Base-by-base conservation (phyloP, 2,329 filamentous ascomycete species). In the Dactylella cylindrospora region DNA sequence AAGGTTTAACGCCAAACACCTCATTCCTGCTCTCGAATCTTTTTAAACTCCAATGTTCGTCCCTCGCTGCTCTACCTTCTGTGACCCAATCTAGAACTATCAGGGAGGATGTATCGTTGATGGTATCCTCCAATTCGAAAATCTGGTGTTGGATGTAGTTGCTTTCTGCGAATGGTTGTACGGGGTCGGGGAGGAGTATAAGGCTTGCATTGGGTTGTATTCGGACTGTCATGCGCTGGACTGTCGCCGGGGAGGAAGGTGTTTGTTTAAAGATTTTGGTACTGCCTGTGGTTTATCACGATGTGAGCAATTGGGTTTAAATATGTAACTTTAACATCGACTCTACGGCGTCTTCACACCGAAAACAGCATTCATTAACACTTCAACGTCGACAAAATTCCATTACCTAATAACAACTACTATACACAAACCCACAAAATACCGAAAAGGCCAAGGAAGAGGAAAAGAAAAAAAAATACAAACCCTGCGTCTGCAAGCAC, bases 41-140 rank as follows among this genome's bases (percentile, higher is more conserved):
- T 53, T 79, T 76, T 62, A 96, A 84, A 67, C 84, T 84, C 93
- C 93, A 98, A 65, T 88, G 80, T 74, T 98, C 93, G 19, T 90
- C 90, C 39, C 87, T 81, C 3, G 93, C 90, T 3, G 79, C 82
- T 13, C 93, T 82, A 5, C 93, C 93, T 70, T 91, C 87, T 1
- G 84, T 94, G 5, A 97, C 90, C 93, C 93, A 98, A 73, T 98
- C 93, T 38, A 95, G 76, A 1, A 95, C 79, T 70, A 90, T 94
- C 10, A 97, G 74, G 32, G 85, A 83, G 67, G 77, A 81, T 4
- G 70, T 73, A 6, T 76, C 74, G 5, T 70, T 72, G 3, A 22
- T 38, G 6, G 46, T 55, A 53, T 69, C 72, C 43, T 76, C 76
- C 44, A 85, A 73, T 28, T 79, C 79, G 73, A 96, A 96, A 15